These are phyloP conservation scores for Trichosporon sp. DNA, from an alignment of 1,284 basidiomycete genomes.

Conservation along the genomic window DNA sequence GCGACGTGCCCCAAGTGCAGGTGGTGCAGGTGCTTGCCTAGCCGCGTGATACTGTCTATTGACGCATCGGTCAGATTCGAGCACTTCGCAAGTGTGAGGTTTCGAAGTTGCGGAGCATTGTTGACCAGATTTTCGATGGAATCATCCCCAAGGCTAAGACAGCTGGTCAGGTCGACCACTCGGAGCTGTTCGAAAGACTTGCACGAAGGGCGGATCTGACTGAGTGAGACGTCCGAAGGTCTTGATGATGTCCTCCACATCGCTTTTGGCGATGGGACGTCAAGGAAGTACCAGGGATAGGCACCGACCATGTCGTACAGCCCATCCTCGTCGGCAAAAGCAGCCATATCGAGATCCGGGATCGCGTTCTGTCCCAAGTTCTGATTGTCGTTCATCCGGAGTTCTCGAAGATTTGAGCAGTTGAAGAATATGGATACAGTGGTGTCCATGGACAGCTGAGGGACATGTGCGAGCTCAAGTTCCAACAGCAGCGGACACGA, in stretches of 20 bases:
- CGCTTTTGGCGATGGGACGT: slow-evolving; percentile 6
- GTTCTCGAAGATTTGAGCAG: slow-evolving; percentile 78
- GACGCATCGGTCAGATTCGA: slow-evolving; percentile 74
- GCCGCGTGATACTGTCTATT: slow-evolving; percentile 74
- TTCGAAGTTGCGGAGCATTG: slow-evolving; percentile 84
- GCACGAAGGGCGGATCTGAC: neutral
- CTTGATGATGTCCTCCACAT: neutral
- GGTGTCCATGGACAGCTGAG: slow-evolving; percentile 67
- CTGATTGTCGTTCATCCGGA: slow-evolving; percentile 74
- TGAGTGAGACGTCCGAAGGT: neutral
- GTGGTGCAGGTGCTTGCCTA: slow-evolving; percentile 91
- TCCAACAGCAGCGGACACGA: slow-evolving; percentile 84
- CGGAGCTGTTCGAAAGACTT: slow-evolving; percentile 67
- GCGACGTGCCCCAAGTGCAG: slow-evolving; percentile 89
- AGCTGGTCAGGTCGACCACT: slow-evolving; percentile 84
- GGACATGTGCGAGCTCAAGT: slow-evolving; percentile 83
- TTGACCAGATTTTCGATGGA: slow-evolving; percentile 84
- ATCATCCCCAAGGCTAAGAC: slow-evolving; percentile 74
- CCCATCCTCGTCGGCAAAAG: slow-evolving; percentile 27
- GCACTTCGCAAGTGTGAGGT: slow-evolving; percentile 90
- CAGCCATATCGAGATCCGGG: slow-evolving; percentile 57
- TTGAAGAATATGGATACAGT: slow-evolving; percentile 79
- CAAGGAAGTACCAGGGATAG: slow-evolving; percentile 17
- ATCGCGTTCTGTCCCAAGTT: slow-evolving; percentile 80
- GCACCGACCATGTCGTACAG: slow-evolving; percentile 5